phyloP scores from a whole-genome alignment of 1,139 yeast species.

The Nakaseomyces bracarensis region DNA sequence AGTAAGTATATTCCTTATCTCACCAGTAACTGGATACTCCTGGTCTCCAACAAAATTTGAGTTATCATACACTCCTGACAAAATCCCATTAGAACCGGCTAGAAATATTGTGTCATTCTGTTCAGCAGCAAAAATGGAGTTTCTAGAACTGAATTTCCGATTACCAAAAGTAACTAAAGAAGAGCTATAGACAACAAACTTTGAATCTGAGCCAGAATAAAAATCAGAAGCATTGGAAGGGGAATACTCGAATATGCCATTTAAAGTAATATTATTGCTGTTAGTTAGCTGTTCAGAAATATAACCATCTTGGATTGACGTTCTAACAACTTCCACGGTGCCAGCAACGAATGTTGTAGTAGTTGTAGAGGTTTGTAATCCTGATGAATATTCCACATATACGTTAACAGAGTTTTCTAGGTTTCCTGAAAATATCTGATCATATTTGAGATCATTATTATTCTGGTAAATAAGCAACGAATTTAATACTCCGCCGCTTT shows the following conservation, averaged over 20 bases:
- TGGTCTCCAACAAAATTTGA: not conserved
- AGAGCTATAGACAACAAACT: constrained; percentile 51
- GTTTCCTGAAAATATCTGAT: constrained; percentile 63
- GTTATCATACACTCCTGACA: not conserved
- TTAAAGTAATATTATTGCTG: constrained; percentile 34
- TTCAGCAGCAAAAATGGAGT: constrained; percentile 24
- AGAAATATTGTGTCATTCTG: constrained; percentile 18
- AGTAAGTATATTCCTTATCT: not conserved
- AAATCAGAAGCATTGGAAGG: constrained; percentile 46
- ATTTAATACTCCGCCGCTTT: constrained; percentile 36
- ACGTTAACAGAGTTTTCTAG: constrained; percentile 53
- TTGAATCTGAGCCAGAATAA: constrained; percentile 20
- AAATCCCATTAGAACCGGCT: constrained; percentile 19
- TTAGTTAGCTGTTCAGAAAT: constrained; percentile 30
- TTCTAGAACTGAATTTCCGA: constrained; percentile 33
- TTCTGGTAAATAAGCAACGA: constrained; percentile 59
- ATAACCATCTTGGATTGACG: constrained; percentile 41
- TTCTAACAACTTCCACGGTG: constrained; percentile 49
- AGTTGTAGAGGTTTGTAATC: constrained; percentile 30
- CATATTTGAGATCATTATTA: constrained; percentile 73
- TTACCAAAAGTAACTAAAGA: constrained; percentile 58
- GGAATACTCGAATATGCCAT: constrained; percentile 79
- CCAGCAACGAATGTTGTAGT: constrained; percentile 58
- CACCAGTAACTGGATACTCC: constrained; percentile 9
- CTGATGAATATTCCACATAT: constrained; percentile 37